phyloP scores from a whole-genome alignment of 2,329 filamentous ascomycete genomes.

The Cladophialophora immunda region DNA sequence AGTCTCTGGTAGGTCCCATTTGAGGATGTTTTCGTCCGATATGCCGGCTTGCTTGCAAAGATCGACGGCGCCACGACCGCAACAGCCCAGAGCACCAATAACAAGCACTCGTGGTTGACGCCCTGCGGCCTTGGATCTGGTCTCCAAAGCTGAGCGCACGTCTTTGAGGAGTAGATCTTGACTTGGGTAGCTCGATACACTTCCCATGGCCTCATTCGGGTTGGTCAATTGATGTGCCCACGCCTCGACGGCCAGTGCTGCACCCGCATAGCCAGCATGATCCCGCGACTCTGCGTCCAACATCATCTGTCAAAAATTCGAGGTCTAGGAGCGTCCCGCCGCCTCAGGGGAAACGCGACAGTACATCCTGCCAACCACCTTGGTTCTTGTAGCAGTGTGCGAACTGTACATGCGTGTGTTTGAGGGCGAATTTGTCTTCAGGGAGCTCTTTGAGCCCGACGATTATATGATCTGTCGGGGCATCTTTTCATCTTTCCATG shows the following conservation, averaged over 20 bases:
- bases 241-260: conserved; percentile 77
- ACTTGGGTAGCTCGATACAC: conserved; percentile 72
- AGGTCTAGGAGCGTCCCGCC: conserved; percentile 82
- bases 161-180: conserved; percentile 76
- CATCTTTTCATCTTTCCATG: conserved; percentile 74
- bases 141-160: conserved; percentile 74
- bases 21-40: conserved; percentile 71
- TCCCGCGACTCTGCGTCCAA: conserved; percentile 68
- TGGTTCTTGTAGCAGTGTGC: conserved; percentile 81
- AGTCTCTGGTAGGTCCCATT: conserved; percentile 85
- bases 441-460: conserved; percentile 81
- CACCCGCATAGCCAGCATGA: conserved; percentile 75
- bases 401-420: conserved; percentile 77
- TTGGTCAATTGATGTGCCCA: conserved; percentile 74
- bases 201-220: conserved; percentile 72
- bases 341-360: conserved; percentile 80
- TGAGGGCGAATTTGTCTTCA: conserved; percentile 72
- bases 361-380: conserved; percentile 78
- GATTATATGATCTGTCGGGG: conserved; percentile 73
- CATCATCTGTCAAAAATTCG: conserved; percentile 81
- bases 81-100: conserved; percentile 78
- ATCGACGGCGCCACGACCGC: conserved; percentile 84
- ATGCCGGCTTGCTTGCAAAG: conserved; percentile 79
- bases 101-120: conserved; percentile 78
- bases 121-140: conserved; percentile 72